Evolutionary conservation across 208 protist genomes (phyloP), one percentile per base, ranked within the genome.

Genomic region (Wallacemonas collosoma): DNA sequence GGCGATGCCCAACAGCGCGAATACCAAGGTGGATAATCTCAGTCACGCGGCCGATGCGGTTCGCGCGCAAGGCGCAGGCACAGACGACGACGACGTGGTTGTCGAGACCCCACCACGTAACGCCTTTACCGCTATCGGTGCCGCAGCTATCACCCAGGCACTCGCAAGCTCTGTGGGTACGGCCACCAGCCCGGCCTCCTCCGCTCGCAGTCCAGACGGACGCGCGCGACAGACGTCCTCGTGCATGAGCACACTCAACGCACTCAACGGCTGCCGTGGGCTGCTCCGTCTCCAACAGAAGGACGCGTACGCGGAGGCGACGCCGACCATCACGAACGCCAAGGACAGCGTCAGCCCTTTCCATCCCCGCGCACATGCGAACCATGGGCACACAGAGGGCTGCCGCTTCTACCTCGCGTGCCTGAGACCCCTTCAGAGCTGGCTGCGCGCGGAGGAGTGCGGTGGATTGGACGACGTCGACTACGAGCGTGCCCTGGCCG

Each of bases 371-470:
- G 26, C 26, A 26, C 26, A 26, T 26, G 26, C 26, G 26, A 0
- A 26, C 26, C 45, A 50, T 0, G 12, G 45, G 8, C 45, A 50
- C 45, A 6, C 12, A 12, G 45, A 8, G 12, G 64, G 61, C 12
- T 55, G 63, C 35, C 58, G 66, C 47, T 40, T 85, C 62, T 80
- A 80, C 43, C 74, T 68, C 12, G 72, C 72, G 1, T 79, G 75
- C 9, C 69, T 86, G 54, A 69, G 81, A 2, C 77, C 81, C 2
- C 47, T 86, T 63, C 73, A 69, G 5, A 73, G 81, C 14, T 26
- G 71, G 14, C 26, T 86, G 1, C 73, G 67, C 40, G 66, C 54
- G 26, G 81, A 82, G 63, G 81, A 86, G 73, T 63, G n/a, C 11
- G 80, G 75, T 40, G 67, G 67, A 1, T 57, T 84, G 36, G 68